These are phyloP conservation scores for Saccharomycopsis selenospora DNA, from an alignment of 805 yeast genomes.

Conservation along the genomic window DNA sequence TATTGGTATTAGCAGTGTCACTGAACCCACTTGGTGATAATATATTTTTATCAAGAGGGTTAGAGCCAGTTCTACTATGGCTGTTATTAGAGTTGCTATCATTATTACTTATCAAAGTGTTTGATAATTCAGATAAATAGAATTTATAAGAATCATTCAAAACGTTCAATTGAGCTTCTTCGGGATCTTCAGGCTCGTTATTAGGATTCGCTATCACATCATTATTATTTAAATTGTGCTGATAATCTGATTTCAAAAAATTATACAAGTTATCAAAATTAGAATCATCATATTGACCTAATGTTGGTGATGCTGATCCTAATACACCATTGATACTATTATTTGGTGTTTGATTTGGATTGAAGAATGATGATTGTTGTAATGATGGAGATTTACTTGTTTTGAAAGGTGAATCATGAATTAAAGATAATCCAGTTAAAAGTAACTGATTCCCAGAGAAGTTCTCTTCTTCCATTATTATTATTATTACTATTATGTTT, in stretches of 20 bases:
- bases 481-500: too few relatives aligned
- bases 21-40: not conserved
- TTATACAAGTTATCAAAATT: constrained; percentile 5
- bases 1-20: not conserved
- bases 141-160: constrained; percentile 21
- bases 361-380: not conserved
- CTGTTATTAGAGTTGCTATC: not conserved
- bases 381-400: constrained; percentile 1
- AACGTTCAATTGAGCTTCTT: constrained; percentile 9
- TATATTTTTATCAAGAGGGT: not conserved
- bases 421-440: constrained; percentile 20
- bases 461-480: too few relatives aligned
- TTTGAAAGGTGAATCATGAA: constrained; percentile 20
- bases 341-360: too few relatives aligned
- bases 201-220: constrained; percentile 8
- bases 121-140: constrained; percentile 17
- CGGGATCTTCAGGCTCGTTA: not conserved
- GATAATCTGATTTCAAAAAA: constrained; percentile 13
- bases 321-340: not conserved
- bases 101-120: constrained; percentile 13
- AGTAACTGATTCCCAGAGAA: constrained; percentile 12
- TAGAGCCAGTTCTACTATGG: not conserved
- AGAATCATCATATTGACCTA: constrained; percentile 6
- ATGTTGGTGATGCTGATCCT: constrained; percentile 8
- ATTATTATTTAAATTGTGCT: constrained; percentile 10